Evolutionary conservation across 2,329 filamentous ascomycete genomes (phyloP), one percentile per base, ranked within the genome.

Genomic region (Cladobotryum protrusum): DNA sequence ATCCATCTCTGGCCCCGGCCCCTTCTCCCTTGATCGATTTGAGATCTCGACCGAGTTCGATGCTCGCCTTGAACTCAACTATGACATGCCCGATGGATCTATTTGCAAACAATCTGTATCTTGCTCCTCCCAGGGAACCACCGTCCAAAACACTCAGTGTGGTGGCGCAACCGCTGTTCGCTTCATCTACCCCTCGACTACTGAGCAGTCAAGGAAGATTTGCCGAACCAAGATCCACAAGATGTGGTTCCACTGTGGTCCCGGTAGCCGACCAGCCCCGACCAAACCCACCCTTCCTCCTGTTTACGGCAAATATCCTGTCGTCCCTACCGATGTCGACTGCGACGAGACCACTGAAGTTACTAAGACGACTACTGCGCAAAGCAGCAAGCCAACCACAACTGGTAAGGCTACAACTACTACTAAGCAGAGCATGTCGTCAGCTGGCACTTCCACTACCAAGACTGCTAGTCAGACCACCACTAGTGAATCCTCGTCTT

Each of bases 81-180:
- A 92, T 72, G 78, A 76, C 61, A 95, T 96, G 89, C 78, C 82
- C 2, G 88, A 92, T 66, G 87, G 87, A 59, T 84, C 81, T 13
- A 80, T 69, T 53, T 97, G 92, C 83, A 92, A 87, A 73, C 86
- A 95, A 61, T 82, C 81, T 55, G 74, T 79, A 57, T 64, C 75
- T 47, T 95, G 89, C 79, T 80, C 76, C 56, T 73, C 77, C 49
- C 72, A 76, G 14, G 88, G 88, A 61, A 84, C 82, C 52, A 79
- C 78, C 43, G 76, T 96, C 61, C 72, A 81, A 71, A 96, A 96
- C 79, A 81, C 75, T 54, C 89, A 96, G 77, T 97, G 92, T 67
- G 92, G 90, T 80, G 91, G 91, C 69, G 91, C 92, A 57, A 89
- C 79, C 65, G 83, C 82, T 51, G 89, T 96, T 54, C 83, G 80